Evolutionary conservation across 805 yeast species (phyloP).

Genomic region (Lipomyces yamanashiensis): DNA sequence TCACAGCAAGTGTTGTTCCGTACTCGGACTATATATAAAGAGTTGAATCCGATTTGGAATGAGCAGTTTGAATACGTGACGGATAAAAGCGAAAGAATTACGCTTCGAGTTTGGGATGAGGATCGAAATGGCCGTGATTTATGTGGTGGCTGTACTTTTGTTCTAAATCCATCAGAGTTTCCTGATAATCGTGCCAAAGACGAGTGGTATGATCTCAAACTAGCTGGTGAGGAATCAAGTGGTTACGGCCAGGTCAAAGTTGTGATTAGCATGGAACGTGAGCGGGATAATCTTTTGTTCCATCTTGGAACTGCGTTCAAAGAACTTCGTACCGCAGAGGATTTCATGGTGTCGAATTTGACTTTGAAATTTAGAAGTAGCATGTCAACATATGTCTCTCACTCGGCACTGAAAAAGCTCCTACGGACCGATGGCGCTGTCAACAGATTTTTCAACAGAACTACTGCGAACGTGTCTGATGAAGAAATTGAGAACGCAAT

Average conservation of each 20-base stretch:
- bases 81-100: background rate
- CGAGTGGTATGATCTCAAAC: constrained; percentile 36
- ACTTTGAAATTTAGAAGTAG: constrained; percentile 60
- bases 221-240: constrained; percentile 53
- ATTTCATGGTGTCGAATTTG: constrained; percentile 67
- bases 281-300: constrained; percentile 77
- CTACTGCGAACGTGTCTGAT: background rate
- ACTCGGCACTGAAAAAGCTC: constrained; percentile 51
- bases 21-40: constrained; percentile 66
- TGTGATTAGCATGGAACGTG: constrained; percentile 76
- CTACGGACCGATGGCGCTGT: background rate
- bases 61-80: constrained; percentile 69
- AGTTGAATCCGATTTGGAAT: constrained; percentile 79
- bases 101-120: constrained; percentile 17
- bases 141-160: constrained; percentile 4
- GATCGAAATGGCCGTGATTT: constrained; percentile 11
- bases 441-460: background rate
- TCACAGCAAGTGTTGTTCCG: constrained; percentile 63
- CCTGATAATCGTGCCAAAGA: constrained; percentile 5
- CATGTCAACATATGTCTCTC: constrained; percentile 62
- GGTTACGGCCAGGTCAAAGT: constrained; percentile 70
- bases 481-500: constrained; percentile 54
- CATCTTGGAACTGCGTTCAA: constrained; percentile 78
- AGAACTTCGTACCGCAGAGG: constrained; percentile 64
- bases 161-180: constrained; percentile 8